Evolutionary conservation across 2,329 filamentous ascomycete genomes (phyloP).

Genomic region (Botrytis porri): DNA sequence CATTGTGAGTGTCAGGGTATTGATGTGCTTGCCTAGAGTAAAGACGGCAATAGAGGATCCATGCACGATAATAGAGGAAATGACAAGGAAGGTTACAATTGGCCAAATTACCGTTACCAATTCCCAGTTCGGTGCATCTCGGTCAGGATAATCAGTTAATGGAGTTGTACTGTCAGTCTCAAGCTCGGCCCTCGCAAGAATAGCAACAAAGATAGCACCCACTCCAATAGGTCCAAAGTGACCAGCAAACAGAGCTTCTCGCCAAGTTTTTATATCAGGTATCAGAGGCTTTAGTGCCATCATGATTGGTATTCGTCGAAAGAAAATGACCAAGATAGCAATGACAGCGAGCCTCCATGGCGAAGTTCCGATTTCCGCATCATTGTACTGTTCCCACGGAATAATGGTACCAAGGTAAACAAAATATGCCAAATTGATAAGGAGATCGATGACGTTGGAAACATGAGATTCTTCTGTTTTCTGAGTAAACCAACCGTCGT

Average conservation of each 20-base stretch:
- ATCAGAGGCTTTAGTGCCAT: slow-evolving; percentile 85
- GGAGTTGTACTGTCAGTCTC: slow-evolving; percentile 74
- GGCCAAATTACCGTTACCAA: slow-evolving; percentile 91
- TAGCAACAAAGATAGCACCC: slow-evolving; percentile 91
- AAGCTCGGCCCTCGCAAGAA: slow-evolving; percentile 87
- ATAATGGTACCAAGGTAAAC: slow-evolving; percentile 97
- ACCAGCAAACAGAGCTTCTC: slow-evolving; percentile 92
- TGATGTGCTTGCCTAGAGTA: slow-evolving; percentile 95
- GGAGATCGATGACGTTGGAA: slow-evolving; percentile 96
- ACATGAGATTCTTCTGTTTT: slow-evolving; percentile 99
- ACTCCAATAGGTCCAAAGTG: slow-evolving; percentile 98
- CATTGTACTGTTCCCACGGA: slow-evolving; percentile 90
- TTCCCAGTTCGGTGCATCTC: slow-evolving; percentile 54
- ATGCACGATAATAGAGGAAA: slow-evolving; percentile 91
- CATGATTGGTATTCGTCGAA: slow-evolving; percentile 96
- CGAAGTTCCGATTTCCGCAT: slow-evolving; percentile 65
- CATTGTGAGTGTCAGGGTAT: slow-evolving; percentile 91
- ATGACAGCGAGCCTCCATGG: slow-evolving; percentile 94
- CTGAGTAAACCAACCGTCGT: slow-evolving; percentile 97
- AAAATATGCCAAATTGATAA: slow-evolving; percentile 97
- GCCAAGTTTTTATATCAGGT: slow-evolving; percentile 96
- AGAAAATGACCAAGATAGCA: slow-evolving; percentile 89
- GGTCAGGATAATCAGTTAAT: slow-evolving; percentile 57
- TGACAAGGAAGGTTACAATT: slow-evolving; percentile 89
- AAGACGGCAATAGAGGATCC: slow-evolving; percentile 98